Base-by-base conservation (phyloP, 73 alveolate genomes). In the Halteria grandinella region DNA sequence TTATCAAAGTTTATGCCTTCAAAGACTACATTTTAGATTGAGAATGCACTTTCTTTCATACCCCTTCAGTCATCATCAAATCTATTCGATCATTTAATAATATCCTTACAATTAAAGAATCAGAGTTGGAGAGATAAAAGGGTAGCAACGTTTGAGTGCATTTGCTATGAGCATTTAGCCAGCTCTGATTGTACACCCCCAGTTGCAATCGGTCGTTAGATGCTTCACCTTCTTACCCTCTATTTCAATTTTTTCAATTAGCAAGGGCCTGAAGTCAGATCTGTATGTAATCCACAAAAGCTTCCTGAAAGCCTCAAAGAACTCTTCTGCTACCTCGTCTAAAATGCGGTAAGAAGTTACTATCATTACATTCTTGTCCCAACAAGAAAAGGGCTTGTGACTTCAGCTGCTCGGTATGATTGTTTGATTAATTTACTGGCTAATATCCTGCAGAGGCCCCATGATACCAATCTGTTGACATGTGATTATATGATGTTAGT, bases 151-250 rank as follows among this genome's bases (percentile, higher is more conserved):
- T n/a, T n/a, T n/a, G 4, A 66, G 52, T 18, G 80, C 66, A 45
- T 66, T 66, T 1, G 80, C 80, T 6, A 66, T 27, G 41, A 66
- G 37, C 80, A 66, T 66, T 27, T 66, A 47, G 3, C 51, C 80
- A 31, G 69, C 32, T 66, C 80, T 66, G 4, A 66, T 66, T 5
- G 69, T 45, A 28, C 80, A 66, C 18, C 80, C 80, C 80, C 80
- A 66, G 31, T 47, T 66, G 29, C 80, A 66, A 44, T 66, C 80
- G 10, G 80, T 21, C 2, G 63, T 44, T 6, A 66, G 29, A 45
- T 66, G 39, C 24, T 44, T 10, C 4, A 66, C 23, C 24, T 32
- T 23, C 7, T 36, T 1, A 5, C 77, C 77, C 8, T 15, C 11
- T 3, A 36, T 15, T 18, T 45, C 50, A 10, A 10, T 41, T 32